Base-by-base conservation (phyloP, 306 rosid genomes). In the Macrotyloma uniflorum region DNA sequence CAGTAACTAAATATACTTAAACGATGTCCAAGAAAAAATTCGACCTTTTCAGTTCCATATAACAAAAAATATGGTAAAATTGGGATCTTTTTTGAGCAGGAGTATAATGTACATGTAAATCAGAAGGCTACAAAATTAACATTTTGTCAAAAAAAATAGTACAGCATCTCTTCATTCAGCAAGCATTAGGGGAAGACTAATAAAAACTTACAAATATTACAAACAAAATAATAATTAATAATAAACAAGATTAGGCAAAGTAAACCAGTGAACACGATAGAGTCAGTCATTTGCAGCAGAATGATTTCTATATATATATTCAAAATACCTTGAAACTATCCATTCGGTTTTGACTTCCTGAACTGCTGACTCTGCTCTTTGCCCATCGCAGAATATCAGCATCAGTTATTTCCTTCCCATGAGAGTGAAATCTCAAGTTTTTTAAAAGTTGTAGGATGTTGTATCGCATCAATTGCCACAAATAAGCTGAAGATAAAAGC, bases 381-480 rank as follows among this genome's bases (percentile, higher is more conserved):
- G 99, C 99, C 99, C 99, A 95, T 85, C 84, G 83, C 16, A 95
- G 84, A 85, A 95, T 95, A 84, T 93, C 96, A 83, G 89, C 89
- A 87, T 95, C 99, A 5, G 79, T 81, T 63, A 95, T 91, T 87
- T 95, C 98, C 87, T 88, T 95, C 86, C 97, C 99, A 45, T 86
- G 90, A 64, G 99, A 89, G 75, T 92, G 97, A 83, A 85, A 90
- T 86, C 99, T 95, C 89, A 95, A 85, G 89, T 95, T 95, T 78
- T 87, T 92, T 6, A 95, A 74, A 62, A 95, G 95, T 89, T 95
- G 98, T 46, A 95, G 91, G 76, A 89, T 95, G 84, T 90, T 93
- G 88, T 45, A 92, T 72, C 97, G 84, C 98, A 95, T 92, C 90
- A 95, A 81, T 87, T 95, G 99, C 99, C 99, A 95, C 88, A 95